A percentile compares a stretch with the other conserved stretches of the same genome.
Evolutionary conservation across 2,329 filamentous ascomycete genomes (phyloP).

Genomic region (Beauveria sp.): DNA sequence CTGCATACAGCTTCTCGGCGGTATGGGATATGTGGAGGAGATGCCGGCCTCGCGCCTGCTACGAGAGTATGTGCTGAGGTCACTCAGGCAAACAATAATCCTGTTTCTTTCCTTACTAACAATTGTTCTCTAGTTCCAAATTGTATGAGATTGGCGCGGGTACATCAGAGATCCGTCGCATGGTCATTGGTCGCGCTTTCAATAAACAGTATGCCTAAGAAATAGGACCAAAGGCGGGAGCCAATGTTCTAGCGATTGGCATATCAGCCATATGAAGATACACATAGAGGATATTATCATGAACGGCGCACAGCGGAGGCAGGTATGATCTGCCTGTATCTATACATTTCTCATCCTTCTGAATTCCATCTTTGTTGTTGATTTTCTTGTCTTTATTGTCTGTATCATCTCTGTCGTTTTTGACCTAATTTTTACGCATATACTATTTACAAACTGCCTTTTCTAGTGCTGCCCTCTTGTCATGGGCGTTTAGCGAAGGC

Average conservation of each 20-base stretch:
- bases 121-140: slow-evolving; percentile 43
- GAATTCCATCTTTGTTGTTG: background rate
- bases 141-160: slow-evolving; percentile 96
- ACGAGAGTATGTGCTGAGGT: slow-evolving; percentile 45
- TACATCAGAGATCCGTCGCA: slow-evolving; percentile 85
- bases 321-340: slow-evolving; percentile 2
- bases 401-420: too few species aligned
- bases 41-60: slow-evolving; percentile 82
- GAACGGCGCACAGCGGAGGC: slow-evolving; percentile 3
- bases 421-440: too few species aligned
- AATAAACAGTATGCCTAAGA: slow-evolving; percentile 67
- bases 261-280: background rate
- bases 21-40: slow-evolving; percentile 95
- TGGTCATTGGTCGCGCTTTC: slow-evolving; percentile 89
- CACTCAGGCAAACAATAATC: too few species aligned
- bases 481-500: too few species aligned
- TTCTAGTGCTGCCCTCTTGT: too few species aligned
- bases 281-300: slow-evolving; percentile 2
- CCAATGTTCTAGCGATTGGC: background rate
- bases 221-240: background rate
- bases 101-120: slow-evolving; percentile 19
- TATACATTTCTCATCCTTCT: background rate
- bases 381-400: too few species aligned
- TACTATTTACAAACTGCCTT: too few species aligned
- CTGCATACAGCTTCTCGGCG: slow-evolving; percentile 85